Evolutionary conservation across 495 filamentous ascomycete genomes (phyloP), one percentile per base, ranked within the genome.

Genomic region (Ascodesmis nigricans): DNA sequence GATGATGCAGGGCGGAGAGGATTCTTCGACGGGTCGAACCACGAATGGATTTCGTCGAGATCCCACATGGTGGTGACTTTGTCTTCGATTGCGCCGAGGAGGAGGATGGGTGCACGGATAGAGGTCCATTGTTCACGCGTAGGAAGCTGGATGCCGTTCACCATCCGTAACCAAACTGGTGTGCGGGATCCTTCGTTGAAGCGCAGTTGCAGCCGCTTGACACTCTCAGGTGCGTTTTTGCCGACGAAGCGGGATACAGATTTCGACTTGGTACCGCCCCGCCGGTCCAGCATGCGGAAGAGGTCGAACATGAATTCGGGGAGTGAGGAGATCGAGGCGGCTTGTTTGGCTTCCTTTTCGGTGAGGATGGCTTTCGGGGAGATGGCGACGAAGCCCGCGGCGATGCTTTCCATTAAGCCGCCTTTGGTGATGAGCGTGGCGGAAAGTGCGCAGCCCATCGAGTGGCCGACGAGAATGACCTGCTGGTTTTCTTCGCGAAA

Each of bases 131-230:
- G 59, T 2, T 74, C 63, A 46, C 7, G 58, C 38, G 40, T 69
- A 70, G 9, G 53, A 58, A 9, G 75, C 69, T 13, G 80, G 52
- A 28, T 55, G 1, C 80, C 82, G 55, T 63, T 75, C 3, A 71
- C 75, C 75, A 91, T 84, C 23, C 82, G 65, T 39, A 74, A 66
- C 68, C 77, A 91, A 0, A 90, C 78, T 0, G 74, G 61, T 0
- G 80, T 80, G 42, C 59, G 64, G 40, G 75, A 84, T 48, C 91
- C 79, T 33, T 63, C 62, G 53, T 95, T 95, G 59, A 74, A 93
- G 15, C 69, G 67, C 17, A 75, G 52, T 53, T 95, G 84, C 22
- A 92, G 60, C 38, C 65, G 67, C 50, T 75, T 76, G 1, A 75
- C 67, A 47, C 83, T 77, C 1, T 58, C 47, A 25, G 84, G 78